Conservation (phyloP, 2,329 filamentous ascomycete species). For the Diaporthe velutina region DNA sequence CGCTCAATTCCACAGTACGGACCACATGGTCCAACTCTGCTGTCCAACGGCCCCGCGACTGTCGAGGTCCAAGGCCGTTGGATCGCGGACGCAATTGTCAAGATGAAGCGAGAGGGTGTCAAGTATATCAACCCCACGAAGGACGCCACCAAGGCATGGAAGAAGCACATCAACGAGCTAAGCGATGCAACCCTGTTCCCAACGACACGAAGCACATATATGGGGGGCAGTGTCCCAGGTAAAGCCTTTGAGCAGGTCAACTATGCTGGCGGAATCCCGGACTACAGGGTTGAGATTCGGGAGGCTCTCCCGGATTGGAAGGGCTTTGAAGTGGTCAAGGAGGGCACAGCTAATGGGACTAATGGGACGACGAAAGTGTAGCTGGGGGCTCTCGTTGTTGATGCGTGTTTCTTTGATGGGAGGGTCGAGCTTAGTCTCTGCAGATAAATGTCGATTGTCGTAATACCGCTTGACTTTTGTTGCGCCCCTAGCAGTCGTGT, state of each 20-base stretch:
- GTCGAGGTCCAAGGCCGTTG: conserved; percentile 69
- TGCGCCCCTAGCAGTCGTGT: background rate
- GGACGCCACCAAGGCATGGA: conserved; percentile 63
- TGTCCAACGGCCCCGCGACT: conserved; percentile 67
- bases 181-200: conserved; percentile 63
- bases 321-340: conserved; percentile 48
- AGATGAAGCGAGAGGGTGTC: conserved; percentile 60
- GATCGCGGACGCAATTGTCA: conserved; percentile 64
- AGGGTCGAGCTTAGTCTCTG: background rate
- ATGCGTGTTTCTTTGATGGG: background rate
- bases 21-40: conserved; percentile 66
- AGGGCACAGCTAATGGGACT: background rate
- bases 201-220: conserved; percentile 57
- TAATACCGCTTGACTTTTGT: background rate
- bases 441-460: background rate
- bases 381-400: background rate
- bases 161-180: conserved; percentile 59
- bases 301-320: conserved; percentile 51
- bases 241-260: conserved; percentile 66
- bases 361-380: background rate
- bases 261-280: conserved; percentile 57
- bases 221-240: conserved; percentile 67
- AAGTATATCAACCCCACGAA: conserved; percentile 63
- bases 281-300: conserved; percentile 51
- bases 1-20: conserved; percentile 56